A percentile compares a stretch with the other conserved stretches of the same genome.
phyloP scores from a whole-genome alignment of 768 basidiomycete species.

The Trametopsis cervina region DNA sequence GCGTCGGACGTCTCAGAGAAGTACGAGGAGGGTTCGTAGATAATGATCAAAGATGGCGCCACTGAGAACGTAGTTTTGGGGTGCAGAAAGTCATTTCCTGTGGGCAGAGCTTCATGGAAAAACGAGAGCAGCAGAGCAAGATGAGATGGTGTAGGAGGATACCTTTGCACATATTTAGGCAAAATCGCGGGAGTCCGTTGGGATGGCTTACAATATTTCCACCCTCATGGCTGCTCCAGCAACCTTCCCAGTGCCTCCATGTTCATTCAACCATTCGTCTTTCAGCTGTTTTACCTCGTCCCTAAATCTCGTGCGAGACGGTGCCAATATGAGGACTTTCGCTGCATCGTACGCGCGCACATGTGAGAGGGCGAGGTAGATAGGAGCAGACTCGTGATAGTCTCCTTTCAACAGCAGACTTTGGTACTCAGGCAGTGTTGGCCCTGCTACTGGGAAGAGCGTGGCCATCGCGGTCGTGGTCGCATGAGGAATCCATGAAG shows the following conservation, averaged over 20 bases:
- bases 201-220: slow-evolving; percentile 44
- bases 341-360: slow-evolving; percentile 27
- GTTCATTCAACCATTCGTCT: slow-evolving; percentile 35
- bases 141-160: slow-evolving; percentile 56
- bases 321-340: slow-evolving; percentile 43
- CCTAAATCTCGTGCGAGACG: slow-evolving; percentile 40
- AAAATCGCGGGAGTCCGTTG: too few species aligned
- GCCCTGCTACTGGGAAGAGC: slow-evolving; percentile 36
- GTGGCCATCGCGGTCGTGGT: slow-evolving; percentile 22
- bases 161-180: slow-evolving; percentile 45
- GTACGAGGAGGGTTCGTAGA: slow-evolving; percentile 56
- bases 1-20: slow-evolving; percentile 26
- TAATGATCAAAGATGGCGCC: slow-evolving; percentile 46
- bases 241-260: slow-evolving; percentile 19
- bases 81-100: slow-evolving; percentile 19
- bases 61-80: slow-evolving; percentile 29
- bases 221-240: slow-evolving; percentile 19
- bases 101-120: slow-evolving; percentile 30
- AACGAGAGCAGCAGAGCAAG: slow-evolving; percentile 44
- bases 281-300: slow-evolving; percentile 37
- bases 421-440: slow-evolving; percentile 45
- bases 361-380: slow-evolving; percentile 58
- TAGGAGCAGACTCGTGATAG: slow-evolving; percentile 61
- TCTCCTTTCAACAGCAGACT: slow-evolving; percentile 57
- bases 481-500: slow-evolving; percentile 21